Evolutionary conservation across 2,329 filamentous ascomycete genomes (phyloP).

Genomic region (Aspergillus terreus): DNA sequence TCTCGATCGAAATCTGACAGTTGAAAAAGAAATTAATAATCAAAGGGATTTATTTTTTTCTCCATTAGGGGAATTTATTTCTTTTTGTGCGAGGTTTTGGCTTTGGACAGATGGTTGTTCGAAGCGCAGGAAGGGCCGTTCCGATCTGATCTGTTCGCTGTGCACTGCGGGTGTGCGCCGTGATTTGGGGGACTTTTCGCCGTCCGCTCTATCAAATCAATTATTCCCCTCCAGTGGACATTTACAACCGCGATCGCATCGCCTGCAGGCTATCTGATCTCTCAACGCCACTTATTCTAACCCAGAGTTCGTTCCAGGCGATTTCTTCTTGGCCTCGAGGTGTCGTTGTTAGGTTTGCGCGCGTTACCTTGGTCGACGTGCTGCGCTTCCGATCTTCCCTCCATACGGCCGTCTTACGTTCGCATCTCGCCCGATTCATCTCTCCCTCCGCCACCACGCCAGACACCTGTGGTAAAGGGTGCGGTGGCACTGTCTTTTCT

Average conservation of each 20-base stretch:
- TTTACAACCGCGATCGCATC: slow-evolving; percentile 17
- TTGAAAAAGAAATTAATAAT: slow-evolving; percentile 1
- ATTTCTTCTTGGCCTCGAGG: slow-evolving; percentile 5
- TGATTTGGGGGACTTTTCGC: slow-evolving; percentile 11
- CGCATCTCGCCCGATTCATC: slow-evolving; percentile 17
- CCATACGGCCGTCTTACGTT: slow-evolving; percentile 13
- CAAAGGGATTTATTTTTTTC: not conserved
- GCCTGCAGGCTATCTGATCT: slow-evolving; percentile 13
- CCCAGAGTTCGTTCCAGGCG: slow-evolving; percentile 7
- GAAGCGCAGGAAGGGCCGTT: slow-evolving; percentile 16
- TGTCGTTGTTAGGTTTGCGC: slow-evolving; percentile 5
- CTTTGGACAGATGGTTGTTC: slow-evolving; percentile 17
- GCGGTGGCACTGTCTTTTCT: slow-evolving; percentile 11
- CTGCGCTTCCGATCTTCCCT: slow-evolving; percentile 6
- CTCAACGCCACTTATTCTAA: slow-evolving; percentile 14
- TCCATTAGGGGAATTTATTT: not conserved
- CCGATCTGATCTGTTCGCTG: slow-evolving; percentile 28
- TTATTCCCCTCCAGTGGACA: slow-evolving; percentile 12
- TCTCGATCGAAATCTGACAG: slow-evolving; percentile 12
- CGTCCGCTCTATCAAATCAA: slow-evolving; percentile 4
- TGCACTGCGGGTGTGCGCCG: slow-evolving; percentile 18
- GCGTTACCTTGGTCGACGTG: slow-evolving; percentile 12
- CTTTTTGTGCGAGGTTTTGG: slow-evolving; percentile 9
- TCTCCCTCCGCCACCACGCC: slow-evolving; percentile 17
- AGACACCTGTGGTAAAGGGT: slow-evolving; percentile 13